Conservation (phyloP, 352 stramenopile genomes). For the Phytophthora pluvialis region DNA sequence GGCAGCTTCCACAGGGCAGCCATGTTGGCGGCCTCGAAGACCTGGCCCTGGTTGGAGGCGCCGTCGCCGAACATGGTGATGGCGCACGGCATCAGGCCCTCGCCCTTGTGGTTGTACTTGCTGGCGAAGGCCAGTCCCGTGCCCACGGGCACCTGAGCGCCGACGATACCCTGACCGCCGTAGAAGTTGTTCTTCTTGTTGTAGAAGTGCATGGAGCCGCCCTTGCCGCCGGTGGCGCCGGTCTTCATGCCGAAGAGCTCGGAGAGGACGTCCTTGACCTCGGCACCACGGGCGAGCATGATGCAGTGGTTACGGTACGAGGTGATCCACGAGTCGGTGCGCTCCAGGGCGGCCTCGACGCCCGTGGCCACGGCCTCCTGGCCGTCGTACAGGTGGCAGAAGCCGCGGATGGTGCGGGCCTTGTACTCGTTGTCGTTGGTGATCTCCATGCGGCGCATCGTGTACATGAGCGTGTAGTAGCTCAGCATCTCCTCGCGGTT, state of each 20-base stretch:
- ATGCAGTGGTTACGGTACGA: constrained; percentile 99
- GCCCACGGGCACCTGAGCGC: constrained; percentile 98
- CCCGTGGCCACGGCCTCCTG: constrained; percentile 99
- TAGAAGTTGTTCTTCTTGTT: constrained; percentile 99
- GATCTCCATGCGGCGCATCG: constrained; percentile 99
- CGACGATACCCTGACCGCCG: constrained; percentile 98
- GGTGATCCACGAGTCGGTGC: constrained; percentile 98
- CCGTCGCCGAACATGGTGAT: constrained; percentile 99
- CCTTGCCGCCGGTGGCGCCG: constrained; percentile 95
- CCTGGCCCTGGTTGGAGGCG: constrained; percentile 99
- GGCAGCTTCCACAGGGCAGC: constrained; percentile 98
- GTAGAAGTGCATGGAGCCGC: constrained; percentile 99
- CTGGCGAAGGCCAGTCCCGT: constrained; percentile 98
- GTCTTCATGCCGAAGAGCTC: constrained; percentile 96
- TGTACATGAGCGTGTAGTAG: constrained; percentile 99
- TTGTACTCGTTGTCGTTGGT: constrained; percentile 99
- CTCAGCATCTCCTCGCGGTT: constrained; percentile 97
- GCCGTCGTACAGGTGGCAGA: constrained; percentile 99
- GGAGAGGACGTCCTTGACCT: constrained; percentile 93
- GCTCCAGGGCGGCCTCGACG: constrained; percentile 95
- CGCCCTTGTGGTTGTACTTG: constrained; percentile 97
- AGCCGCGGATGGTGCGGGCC: constrained; percentile 97
- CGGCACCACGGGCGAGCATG: constrained; percentile 94
- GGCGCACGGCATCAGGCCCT: constrained; percentile 90
- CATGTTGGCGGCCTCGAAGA: constrained; percentile 98